Base-by-base conservation (phyloP, 306 rosid species). In the Spatholobus suberectus region DNA sequence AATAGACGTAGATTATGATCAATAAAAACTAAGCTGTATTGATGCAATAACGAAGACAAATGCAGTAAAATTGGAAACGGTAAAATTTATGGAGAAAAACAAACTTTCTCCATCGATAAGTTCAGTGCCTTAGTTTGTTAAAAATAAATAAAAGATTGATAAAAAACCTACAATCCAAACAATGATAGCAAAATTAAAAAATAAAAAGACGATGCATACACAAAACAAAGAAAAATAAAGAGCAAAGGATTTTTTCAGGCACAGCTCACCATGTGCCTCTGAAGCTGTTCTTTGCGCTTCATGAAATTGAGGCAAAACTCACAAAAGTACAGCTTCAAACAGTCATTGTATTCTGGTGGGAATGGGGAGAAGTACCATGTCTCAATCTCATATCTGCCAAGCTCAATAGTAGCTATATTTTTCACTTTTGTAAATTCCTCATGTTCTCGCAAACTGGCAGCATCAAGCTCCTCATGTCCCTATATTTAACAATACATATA, bases 401-500 rank as follows among this genome's bases (percentile, higher is more conserved):
- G 99, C 80, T 96, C 98, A 81, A 96, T 91, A 23, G 98, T 96
- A 38, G 99, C 98, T 87, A 96, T 96, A 86, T 96, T 96, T 89
- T 96, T 96, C 85, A 96, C 98, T 90, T 96, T 96, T 2, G 99
- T 92, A 73, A 96, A 96, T 85, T 96, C 99, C 79, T 96, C 99
- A 51, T 96, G 99, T 86, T 96, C 99, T 72, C 99, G 94, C 86
- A 96, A 86, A 85, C 99, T 96, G 54, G 99, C 99, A 85, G 99
- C 99, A 89, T 96, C 99, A 81, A 96, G 98, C 88, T 96, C 99
- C 84, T 96, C 99, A 47, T 96, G 99, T 49, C 99, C 99, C 99
- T 96, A 86, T 24, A 27, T 40, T 76, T 79, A 71, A 52, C 67
- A 57, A 77, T 27, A 62, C 23, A 72, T 4, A 75, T 1, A 68